phyloP scores from a whole-genome alignment of 768 basidiomycete genomes.

The Gymnopilus dilepis region DNA sequence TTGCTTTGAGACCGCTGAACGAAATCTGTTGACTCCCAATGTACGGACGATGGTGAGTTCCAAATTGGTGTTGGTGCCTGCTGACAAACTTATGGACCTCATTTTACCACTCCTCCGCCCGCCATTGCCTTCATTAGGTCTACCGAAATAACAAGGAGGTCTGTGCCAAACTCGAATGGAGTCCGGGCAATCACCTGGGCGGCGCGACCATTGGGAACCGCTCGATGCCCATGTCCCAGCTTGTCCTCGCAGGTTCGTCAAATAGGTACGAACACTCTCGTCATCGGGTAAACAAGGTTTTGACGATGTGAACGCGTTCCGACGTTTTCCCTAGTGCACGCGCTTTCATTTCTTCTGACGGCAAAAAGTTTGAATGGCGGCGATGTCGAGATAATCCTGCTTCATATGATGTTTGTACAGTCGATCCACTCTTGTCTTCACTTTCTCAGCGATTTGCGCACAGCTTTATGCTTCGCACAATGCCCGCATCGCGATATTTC shows the following conservation, averaged over 20 bases:
- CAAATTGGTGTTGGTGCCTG: constrained; percentile 18
- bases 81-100: constrained; percentile 21
- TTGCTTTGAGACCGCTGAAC: constrained; percentile 66
- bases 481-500: constrained; percentile 61
- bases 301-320: constrained; percentile 16
- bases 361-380: constrained; percentile 70
- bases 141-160: constrained; percentile 54
- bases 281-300: constrained; percentile 18
- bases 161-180: constrained; percentile 56
- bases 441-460: constrained; percentile 14
- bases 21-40: constrained; percentile 41
- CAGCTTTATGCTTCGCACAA: constrained; percentile 57
- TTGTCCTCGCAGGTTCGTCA: constrained; percentile 58
- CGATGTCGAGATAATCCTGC: constrained; percentile 48
- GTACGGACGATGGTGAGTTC: constrained; percentile 55
- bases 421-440: constrained; percentile 4
- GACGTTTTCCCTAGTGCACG: constrained; percentile 52
- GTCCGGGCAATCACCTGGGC: constrained; percentile 58
- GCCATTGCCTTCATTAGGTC: constrained; percentile 34
- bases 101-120: neutral
- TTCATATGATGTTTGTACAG: constrained; percentile 66
- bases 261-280: constrained; percentile 46
- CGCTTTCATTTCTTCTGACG: constrained; percentile 61
- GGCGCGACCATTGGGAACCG: constrained; percentile 60
- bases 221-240: constrained; percentile 64